A percentile compares a stretch with the other conserved stretches of the same genome.
phyloP scores from a whole-genome alignment of 495 filamentous ascomycete genomes.

The Entonaema liquescens region DNA sequence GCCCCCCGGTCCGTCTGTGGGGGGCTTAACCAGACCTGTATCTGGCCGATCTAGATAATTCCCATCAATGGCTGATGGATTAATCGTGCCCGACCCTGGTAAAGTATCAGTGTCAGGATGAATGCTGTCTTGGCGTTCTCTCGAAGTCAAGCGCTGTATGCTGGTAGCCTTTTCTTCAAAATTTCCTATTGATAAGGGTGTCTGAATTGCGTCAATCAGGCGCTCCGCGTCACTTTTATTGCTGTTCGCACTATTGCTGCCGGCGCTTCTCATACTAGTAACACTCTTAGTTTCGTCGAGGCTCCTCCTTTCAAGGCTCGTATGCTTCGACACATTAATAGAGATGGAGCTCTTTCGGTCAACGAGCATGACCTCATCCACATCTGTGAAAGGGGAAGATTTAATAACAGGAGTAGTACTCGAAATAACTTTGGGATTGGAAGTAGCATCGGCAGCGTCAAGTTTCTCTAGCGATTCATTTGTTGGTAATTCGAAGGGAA shows the following conservation, averaged over 20 bases:
- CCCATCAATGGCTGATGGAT: background rate
- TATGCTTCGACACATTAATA: slow-evolving; percentile 10
- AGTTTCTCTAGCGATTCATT: slow-evolving; percentile 49
- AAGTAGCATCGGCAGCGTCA: slow-evolving; percentile 14
- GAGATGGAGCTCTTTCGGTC: slow-evolving; percentile 50
- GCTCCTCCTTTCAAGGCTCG: slow-evolving; percentile 44
- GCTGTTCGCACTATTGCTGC: slow-evolving; percentile 64
- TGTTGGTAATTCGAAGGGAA: slow-evolving; percentile 71
- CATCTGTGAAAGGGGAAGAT: slow-evolving; percentile 46
- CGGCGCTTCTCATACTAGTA: slow-evolving; percentile 62
- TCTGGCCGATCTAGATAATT: slow-evolving; percentile 3
- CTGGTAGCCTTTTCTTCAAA: slow-evolving; percentile 43
- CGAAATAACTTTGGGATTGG: slow-evolving; percentile 24
- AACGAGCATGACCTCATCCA: slow-evolving; percentile 67
- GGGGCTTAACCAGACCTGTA: slow-evolving; percentile 2
- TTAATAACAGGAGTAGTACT: slow-evolving; percentile 44
- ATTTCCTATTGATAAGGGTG: slow-evolving; percentile 60
- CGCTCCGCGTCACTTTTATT: slow-evolving; percentile 74
- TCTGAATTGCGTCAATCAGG: slow-evolving; percentile 78
- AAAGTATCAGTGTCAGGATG: slow-evolving; percentile 25
- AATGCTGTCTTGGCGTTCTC: slow-evolving; percentile 35
- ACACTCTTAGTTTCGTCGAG: slow-evolving; percentile 56
- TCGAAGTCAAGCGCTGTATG: slow-evolving; percentile 33
- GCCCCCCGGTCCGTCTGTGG: slow-evolving; percentile 27
- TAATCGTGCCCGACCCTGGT: background rate